Percentiles rank a stretch among this genome's conserved stretches.
phyloP scores from a whole-genome alignment of 2,329 filamentous ascomycete genomes.

The Cercospora janseana region DNA sequence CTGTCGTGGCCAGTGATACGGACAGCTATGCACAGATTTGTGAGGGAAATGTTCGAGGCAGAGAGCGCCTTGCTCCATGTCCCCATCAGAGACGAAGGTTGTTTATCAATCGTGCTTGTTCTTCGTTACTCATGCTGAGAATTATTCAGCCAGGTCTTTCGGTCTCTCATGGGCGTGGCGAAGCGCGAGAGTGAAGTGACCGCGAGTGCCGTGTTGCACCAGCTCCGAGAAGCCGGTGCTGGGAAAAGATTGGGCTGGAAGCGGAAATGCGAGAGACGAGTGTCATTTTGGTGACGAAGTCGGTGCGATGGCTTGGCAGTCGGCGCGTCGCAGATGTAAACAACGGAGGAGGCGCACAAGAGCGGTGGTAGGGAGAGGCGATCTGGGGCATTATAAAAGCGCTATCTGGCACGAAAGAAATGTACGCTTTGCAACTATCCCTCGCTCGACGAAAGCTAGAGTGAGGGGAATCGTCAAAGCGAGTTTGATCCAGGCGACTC shows the following conservation, averaged over 20 bases:
- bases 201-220: not conserved
- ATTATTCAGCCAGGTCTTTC: not conserved
- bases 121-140: not conserved
- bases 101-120: no score
- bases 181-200: slow-evolving; percentile 2
- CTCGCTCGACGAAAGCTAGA: not conserved
- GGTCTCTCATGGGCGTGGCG: not conserved
- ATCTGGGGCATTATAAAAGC: not conserved
- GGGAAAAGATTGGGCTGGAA: not conserved
- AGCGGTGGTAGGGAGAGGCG: not conserved
- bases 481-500: not conserved
- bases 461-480: not conserved
- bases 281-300: not conserved
- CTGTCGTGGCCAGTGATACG: no score
- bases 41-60: no score
- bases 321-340: no score
- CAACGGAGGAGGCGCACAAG: no score
- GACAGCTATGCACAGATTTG: no score
- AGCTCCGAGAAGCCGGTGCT: not conserved
- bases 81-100: no score
- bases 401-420: not conserved
- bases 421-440: not conserved
- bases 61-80: no score
- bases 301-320: not conserved
- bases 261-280: no score